Conservation (phyloP, 1,284 basidiomycete genomes). For the Leucocoprinus gongylophorus region DNA sequence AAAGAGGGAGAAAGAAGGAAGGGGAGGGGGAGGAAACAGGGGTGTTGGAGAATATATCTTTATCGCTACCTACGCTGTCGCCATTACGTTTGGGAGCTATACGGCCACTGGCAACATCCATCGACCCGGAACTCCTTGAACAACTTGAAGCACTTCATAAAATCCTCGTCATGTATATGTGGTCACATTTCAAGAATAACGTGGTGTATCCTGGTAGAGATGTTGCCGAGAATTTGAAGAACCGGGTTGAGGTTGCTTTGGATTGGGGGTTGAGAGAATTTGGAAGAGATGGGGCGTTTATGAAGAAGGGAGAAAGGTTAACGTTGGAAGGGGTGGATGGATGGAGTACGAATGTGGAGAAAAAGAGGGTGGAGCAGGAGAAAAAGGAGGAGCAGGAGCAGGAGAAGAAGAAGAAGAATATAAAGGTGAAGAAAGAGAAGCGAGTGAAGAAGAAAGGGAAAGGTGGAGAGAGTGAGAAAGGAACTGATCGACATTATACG, state of each 20-base stretch:
- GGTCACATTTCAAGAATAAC: conserved; percentile 77
- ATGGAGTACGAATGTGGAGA: neutral
- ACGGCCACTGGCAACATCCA: neutral
- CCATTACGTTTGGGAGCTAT: neutral
- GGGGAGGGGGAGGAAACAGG: conserved; percentile 16
- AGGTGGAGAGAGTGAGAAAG: neutral
- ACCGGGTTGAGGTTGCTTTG: conserved; percentile 62
- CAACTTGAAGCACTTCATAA: conserved; percentile 57
- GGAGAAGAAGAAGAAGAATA: neutral
- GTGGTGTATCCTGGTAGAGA: conserved; percentile 62
- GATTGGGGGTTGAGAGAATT: conserved; percentile 50
- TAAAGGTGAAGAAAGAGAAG: neutral
- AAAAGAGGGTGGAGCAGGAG: neutral
- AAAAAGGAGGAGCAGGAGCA: neutral
- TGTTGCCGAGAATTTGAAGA: conserved; percentile 51
- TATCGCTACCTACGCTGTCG: neutral
- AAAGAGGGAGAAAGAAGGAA: conserved; percentile 6
- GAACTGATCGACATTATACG: neutral
- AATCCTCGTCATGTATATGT: conserved; percentile 75
- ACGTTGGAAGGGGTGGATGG: neutral
- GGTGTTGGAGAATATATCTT: neutral
- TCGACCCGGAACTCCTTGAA: conserved; percentile 45
- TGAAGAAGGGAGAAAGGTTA: conserved; percentile 14
- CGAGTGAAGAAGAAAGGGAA: neutral
- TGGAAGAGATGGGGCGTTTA: conserved; percentile 12